Evolutionary conservation across 2,329 filamentous ascomycete genomes (phyloP).

Genomic region (Neopestalotiopsis sp.): DNA sequence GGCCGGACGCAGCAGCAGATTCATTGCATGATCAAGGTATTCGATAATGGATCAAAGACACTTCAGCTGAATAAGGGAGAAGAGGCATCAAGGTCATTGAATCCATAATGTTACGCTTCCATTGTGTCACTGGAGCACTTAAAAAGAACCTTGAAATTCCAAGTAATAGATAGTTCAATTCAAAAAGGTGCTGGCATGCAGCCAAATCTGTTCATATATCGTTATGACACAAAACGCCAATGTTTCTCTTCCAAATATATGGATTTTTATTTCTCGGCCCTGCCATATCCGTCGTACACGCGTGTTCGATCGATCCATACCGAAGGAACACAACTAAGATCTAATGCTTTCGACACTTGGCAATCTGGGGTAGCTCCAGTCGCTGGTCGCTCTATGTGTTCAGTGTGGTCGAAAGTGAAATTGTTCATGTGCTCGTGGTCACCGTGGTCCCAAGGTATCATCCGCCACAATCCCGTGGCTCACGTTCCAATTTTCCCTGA

Average conservation of each 20-base stretch:
- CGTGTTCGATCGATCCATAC: neutral
- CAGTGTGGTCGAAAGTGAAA: neutral
- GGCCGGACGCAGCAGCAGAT: too few relatives aligned
- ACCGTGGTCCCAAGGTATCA: neutral
- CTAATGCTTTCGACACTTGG: neutral
- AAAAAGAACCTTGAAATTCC: too few relatives aligned
- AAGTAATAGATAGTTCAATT: too few relatives aligned
- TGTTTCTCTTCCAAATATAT: neutral
- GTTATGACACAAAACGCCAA: neutral
- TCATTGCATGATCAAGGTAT: too few relatives aligned
- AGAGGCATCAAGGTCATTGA: too few relatives aligned
- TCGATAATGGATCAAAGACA: too few relatives aligned
- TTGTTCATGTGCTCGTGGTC: neutral
- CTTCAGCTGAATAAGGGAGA: too few relatives aligned
- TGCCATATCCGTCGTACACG: neutral
- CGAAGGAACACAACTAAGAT: neutral
- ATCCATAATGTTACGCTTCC: too few relatives aligned
- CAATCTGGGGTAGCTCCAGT: neutral
- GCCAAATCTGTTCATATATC: neutral
- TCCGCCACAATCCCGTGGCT: neutral
- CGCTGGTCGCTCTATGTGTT: slow-evolving; percentile 17
- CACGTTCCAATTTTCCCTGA: neutral
- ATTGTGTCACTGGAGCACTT: too few relatives aligned
- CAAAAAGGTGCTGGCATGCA: too few relatives aligned
- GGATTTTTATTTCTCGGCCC: neutral